These are phyloP conservation scores for Sphaerulina vaccinii DNA, from an alignment of 2,329 filamentous ascomycete genomes.

Conservation along the genomic window DNA sequence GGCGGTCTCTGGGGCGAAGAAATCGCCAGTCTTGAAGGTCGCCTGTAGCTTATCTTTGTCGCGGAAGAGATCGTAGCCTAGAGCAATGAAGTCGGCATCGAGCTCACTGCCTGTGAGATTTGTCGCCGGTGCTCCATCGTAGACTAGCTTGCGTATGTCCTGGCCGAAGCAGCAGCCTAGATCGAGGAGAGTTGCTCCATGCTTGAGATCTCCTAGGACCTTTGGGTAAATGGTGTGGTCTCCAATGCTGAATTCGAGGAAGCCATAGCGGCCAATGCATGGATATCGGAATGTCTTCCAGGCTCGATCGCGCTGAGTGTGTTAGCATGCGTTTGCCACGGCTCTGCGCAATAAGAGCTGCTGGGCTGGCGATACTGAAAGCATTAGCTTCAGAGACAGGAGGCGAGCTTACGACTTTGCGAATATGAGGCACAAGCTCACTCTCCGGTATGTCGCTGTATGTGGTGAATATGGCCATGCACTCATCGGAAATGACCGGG, in stretches of 20 bases:
- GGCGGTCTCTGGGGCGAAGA: constrained; percentile 27
- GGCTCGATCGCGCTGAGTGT: constrained; percentile 15
- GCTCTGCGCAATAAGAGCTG: not conserved
- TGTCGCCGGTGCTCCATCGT: constrained; percentile 38
- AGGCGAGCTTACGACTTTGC: not conserved
- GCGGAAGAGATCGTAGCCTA: constrained; percentile 42
- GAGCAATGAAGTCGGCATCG: constrained; percentile 36
- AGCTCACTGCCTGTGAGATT: constrained; percentile 39
- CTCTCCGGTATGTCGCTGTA: constrained; percentile 3
- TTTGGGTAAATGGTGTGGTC: constrained; percentile 25
- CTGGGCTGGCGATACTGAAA: not conserved
- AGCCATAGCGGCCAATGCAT: constrained; percentile 20
- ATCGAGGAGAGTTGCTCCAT: constrained; percentile 41
- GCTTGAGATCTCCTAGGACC: constrained; percentile 29
- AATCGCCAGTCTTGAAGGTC: constrained; percentile 32
- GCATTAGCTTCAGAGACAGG: not conserved
- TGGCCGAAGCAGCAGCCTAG: constrained; percentile 44
- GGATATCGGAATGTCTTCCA: constrained; percentile 18
- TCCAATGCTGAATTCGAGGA: constrained; percentile 26
- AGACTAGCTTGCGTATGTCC: constrained; percentile 41
- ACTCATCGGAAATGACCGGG: constrained; percentile 8
- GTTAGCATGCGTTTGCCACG: not conserved
- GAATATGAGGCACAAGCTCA: constrained; percentile 4
- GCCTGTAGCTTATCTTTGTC: constrained; percentile 36
- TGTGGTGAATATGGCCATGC: constrained; percentile 3